These are phyloP conservation scores for Eimeria brunetti DNA, from an alignment of 169 alveolate species.

Conservation along the genomic window DNA sequence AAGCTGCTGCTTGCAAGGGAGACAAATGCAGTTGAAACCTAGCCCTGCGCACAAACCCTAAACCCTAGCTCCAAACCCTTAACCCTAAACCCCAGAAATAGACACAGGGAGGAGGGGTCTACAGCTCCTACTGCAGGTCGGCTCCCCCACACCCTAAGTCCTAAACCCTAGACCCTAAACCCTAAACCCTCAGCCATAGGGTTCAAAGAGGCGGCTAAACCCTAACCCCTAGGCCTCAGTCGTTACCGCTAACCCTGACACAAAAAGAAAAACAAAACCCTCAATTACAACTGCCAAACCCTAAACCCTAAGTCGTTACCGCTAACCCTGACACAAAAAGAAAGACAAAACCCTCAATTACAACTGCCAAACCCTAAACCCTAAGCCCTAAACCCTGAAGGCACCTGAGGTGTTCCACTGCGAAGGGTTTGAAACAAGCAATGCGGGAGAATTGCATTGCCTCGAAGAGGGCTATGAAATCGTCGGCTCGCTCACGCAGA, in stretches of 20 bases:
- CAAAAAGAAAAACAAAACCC: neutral
- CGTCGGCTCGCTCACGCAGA: conserved; percentile 92
- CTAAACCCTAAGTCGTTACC: neutral
- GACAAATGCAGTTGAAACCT: conserved; percentile 85
- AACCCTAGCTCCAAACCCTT: neutral
- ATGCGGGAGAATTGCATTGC: conserved; percentile 94
- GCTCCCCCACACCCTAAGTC: neutral
- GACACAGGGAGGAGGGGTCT: too few species aligned
- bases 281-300: neutral
- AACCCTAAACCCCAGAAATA: neutral
- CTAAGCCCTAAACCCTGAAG: neutral
- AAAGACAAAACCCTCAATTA: neutral
- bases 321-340: neutral
- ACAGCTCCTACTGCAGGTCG: too few species aligned
- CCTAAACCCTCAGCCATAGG: too few species aligned
- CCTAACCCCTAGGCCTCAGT: too few species aligned
- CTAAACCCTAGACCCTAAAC: neutral
- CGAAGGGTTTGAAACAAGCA: conserved; percentile 95
- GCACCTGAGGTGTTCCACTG: conserved; percentile 89
- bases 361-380: neutral
- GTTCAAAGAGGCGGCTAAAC: too few species aligned
- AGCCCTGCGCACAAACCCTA: conserved; percentile 52
- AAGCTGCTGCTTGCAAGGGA: conserved; percentile 87
- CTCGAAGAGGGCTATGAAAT: conserved; percentile 90
- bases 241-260: too few species aligned